Percentiles rank a stretch among this genome's conserved stretches.
These are phyloP conservation scores for Pseudocercospora fijiensis DNA, from an alignment of 2,329 filamentous ascomycete species.

Conservation along the genomic window DNA sequence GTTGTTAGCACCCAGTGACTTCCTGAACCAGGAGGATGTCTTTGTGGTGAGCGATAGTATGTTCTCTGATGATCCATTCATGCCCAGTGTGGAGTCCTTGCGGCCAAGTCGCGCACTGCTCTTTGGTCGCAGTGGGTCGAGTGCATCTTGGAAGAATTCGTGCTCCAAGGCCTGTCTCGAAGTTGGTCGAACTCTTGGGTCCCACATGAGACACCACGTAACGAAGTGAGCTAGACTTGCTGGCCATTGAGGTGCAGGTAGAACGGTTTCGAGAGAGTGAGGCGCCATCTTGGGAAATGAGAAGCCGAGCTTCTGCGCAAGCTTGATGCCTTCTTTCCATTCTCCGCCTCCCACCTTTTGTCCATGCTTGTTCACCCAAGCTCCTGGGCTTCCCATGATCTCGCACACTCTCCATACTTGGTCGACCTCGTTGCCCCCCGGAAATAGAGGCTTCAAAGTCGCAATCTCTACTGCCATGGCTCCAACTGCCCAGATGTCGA, in stretches of 20 bases:
- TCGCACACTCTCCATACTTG: slow-evolving; percentile 99
- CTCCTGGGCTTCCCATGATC: slow-evolving; percentile 97
- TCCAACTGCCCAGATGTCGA: slow-evolving; percentile 97
- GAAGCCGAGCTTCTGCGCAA: slow-evolving; percentile 95
- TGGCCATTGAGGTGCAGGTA: slow-evolving; percentile 90
- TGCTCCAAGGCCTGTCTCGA: slow-evolving; percentile 92
- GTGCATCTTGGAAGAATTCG: slow-evolving; percentile 89
- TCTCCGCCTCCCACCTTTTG: slow-evolving; percentile 88
- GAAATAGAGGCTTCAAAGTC: slow-evolving; percentile 93
- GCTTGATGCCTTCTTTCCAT: slow-evolving; percentile 89
- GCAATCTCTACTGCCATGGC: slow-evolving; percentile 99
- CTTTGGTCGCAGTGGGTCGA: slow-evolving; percentile 89
- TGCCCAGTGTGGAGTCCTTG: slow-evolving; percentile 81
- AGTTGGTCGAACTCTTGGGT: slow-evolving; percentile 86
- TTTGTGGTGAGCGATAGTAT: slow-evolving; percentile 68
- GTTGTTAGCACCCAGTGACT: slow-evolving; percentile 82
- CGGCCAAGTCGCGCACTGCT: slow-evolving; percentile 83
- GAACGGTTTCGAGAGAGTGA: slow-evolving; percentile 90
- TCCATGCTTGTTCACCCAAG: slow-evolving; percentile 94
- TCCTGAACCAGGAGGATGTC: slow-evolving; percentile 88
- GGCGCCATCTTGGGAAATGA: slow-evolving; percentile 99
- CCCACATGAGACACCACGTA: slow-evolving; percentile 99
- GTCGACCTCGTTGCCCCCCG: slow-evolving; percentile 95
- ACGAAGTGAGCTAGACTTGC: slow-evolving; percentile 85
- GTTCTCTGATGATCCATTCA: slow-evolving; percentile 62